These are phyloP conservation scores for Aspergillus clavatus DNA, from an alignment of 2,329 filamentous ascomycete species.

Conservation along the genomic window DNA sequence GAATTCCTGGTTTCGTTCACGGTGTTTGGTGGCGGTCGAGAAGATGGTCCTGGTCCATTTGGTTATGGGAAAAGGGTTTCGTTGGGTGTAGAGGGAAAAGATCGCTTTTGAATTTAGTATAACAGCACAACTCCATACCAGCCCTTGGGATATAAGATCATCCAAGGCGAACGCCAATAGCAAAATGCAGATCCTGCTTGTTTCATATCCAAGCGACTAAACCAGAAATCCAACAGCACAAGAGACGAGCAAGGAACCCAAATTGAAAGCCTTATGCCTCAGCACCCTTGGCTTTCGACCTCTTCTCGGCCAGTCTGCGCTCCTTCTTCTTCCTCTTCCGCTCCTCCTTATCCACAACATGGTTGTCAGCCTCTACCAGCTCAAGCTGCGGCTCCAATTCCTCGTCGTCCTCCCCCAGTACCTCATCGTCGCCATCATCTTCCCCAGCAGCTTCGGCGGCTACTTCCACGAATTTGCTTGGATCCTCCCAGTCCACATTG, in stretches of 20 bases:
- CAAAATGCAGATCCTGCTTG: not conserved
- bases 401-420: slow-evolving; percentile 36
- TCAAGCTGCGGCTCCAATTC: slow-evolving; percentile 39
- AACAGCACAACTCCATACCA: not conserved
- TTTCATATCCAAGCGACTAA: slow-evolving; percentile 11
- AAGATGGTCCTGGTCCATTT: slow-evolving; percentile 7
- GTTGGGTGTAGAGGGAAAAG: too few relatives aligned
- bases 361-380: slow-evolving; percentile 20
- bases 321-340: slow-evolving; percentile 54
- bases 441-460: slow-evolving; percentile 40
- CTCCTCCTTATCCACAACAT: slow-evolving; percentile 47
- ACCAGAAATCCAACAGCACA: slow-evolving; percentile 14
- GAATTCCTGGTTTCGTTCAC: slow-evolving; percentile 5
- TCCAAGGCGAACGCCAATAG: slow-evolving; percentile 18
- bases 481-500: slow-evolving; percentile 36
- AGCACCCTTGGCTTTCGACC: slow-evolving; percentile 33
- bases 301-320: slow-evolving; percentile 44
- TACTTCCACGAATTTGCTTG: slow-evolving; percentile 38
- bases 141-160: not conserved
- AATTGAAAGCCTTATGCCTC: slow-evolving; percentile 17
- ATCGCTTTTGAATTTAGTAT: not conserved
- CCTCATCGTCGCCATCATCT: slow-evolving; percentile 33
- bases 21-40: slow-evolving; percentile 9
- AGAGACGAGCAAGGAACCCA: not conserved
- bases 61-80: not conserved